phyloP scores from a whole-genome alignment of 2,329 filamentous ascomycete genomes.

The Neonectria hederae region DNA sequence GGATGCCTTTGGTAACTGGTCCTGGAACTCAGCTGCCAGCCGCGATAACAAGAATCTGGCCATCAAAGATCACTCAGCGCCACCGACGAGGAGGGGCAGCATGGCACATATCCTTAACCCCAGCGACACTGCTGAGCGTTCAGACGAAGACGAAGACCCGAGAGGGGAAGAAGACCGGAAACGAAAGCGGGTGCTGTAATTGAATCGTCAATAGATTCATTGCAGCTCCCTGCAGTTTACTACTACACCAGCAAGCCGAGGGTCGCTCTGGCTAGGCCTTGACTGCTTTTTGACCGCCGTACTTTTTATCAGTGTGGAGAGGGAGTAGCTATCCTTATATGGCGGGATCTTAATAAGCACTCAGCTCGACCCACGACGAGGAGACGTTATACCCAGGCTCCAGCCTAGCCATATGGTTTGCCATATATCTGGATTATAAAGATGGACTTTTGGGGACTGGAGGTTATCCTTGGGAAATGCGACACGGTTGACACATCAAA shows the following conservation, averaged over 20 bases:
- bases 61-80: conserved; percentile 64
- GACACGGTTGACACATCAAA: conserved; percentile 10
- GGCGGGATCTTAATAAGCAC: conserved; percentile 4
- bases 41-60: conserved; percentile 61
- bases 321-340: not conserved
- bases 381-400: not conserved
- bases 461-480: conserved; percentile 16
- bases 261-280: not conserved
- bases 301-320: not conserved
- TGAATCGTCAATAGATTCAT: not conserved
- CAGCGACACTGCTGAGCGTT: conserved; percentile 64
- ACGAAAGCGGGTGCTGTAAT: conserved; percentile 66
- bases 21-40: conserved; percentile 61
- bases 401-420: conserved; percentile 8
- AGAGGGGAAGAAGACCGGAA: conserved; percentile 69
- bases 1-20: conserved; percentile 65
- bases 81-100: conserved; percentile 66
- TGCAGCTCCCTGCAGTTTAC: not conserved
- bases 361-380: not conserved
- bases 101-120: conserved; percentile 73
- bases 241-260: not conserved
- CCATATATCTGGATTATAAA: conserved; percentile 11
- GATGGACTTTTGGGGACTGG: conserved; percentile 4
- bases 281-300: not conserved
- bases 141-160: conserved; percentile 65